phyloP scores from a whole-genome alignment of 176 grass and related monocot genomes.

The Ampelocalamus luodianensis region DNA sequence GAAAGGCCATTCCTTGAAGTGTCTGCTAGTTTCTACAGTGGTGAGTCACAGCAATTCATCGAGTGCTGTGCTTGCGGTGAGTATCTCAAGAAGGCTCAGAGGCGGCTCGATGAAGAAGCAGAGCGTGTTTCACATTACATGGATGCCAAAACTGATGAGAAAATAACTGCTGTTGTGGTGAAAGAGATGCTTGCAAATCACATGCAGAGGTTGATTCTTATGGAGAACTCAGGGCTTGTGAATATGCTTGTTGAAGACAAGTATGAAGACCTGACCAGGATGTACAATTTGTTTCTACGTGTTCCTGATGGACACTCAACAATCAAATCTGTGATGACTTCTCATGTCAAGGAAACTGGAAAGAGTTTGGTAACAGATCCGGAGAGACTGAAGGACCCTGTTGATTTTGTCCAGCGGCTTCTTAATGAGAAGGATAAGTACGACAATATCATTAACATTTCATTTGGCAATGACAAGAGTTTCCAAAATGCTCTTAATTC shows the following conservation, averaged over 20 bases:
- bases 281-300: conserved; percentile 72
- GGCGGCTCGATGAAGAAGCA: conserved; percentile 69
- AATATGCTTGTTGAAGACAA: conserved; percentile 80
- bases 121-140: conserved; percentile 77
- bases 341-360: conserved; percentile 72
- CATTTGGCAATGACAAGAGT: conserved; percentile 79
- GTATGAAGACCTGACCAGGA: conserved; percentile 73
- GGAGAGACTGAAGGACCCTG: conserved; percentile 80
- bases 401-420: conserved; percentile 80
- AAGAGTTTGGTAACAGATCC: conserved; percentile 78
- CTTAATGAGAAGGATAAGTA: conserved; percentile 79
- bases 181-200: conserved; percentile 80
- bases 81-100: conserved; percentile 84
- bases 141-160: conserved; percentile 63
- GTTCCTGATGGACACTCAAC: conserved; percentile 61
- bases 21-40: conserved; percentile 79
- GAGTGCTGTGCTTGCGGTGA: conserved; percentile 80
- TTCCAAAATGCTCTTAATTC: conserved; percentile 81
- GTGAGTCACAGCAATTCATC: conserved; percentile 74
- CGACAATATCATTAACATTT: conserved; percentile 65
- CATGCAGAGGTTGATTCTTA: conserved; percentile 76
- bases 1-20: conserved; percentile 77
- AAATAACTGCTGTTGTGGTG: conserved; percentile 74
- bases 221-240: conserved; percentile 86
- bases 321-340: conserved; percentile 74